Evolutionary conservation across 441 rosid species (phyloP), one percentile per base, ranked within the genome.

Genomic region (Populus hybrid): DNA sequence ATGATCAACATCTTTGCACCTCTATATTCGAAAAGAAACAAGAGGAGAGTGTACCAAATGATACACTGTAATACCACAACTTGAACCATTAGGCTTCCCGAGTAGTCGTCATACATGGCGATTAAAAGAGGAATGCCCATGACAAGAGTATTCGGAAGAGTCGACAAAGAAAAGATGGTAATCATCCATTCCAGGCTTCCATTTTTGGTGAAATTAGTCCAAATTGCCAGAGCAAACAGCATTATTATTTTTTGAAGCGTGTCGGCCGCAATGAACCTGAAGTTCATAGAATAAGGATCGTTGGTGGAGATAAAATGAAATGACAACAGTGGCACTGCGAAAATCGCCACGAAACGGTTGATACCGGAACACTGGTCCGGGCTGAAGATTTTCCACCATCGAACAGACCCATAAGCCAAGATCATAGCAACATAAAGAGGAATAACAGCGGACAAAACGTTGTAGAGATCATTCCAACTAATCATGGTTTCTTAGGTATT

Each of bases 341-440:
- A 92, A 16, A 92, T 86, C 38, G 96, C 96, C 8, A 92, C 96
- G 78, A 92, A 92, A 8, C 94, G 89, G 85, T 92, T 92, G 84
- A 92, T 90, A 67, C 96, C 96, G 35, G 94, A 90, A 80, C 96
- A 92, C 81, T 92, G 96, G 76, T 88, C 96, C 1, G 94, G 94
- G 10, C 88, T 79, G 86, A 91, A 91, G 70, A 91, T 91, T 80
- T 88, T 90, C 96, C 96, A 91, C 96, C 96, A 91, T 36, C 89
- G 87, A 35, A 91, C 96, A 0, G 96, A 91, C 34, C 95, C 95
- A 34, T 88, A 91, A 67, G 95, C 95, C n/a, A 91, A 79, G 73
- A 89, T 84, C 94, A 92, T 92, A 79, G 96, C 96, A 70, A 90
- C 96, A 79, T 92, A 92, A 36, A 92, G 91, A 10, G 96, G 96